phyloP scores from a whole-genome alignment of 2,329 filamentous ascomycete species.

The Fusarium miscanthi region DNA sequence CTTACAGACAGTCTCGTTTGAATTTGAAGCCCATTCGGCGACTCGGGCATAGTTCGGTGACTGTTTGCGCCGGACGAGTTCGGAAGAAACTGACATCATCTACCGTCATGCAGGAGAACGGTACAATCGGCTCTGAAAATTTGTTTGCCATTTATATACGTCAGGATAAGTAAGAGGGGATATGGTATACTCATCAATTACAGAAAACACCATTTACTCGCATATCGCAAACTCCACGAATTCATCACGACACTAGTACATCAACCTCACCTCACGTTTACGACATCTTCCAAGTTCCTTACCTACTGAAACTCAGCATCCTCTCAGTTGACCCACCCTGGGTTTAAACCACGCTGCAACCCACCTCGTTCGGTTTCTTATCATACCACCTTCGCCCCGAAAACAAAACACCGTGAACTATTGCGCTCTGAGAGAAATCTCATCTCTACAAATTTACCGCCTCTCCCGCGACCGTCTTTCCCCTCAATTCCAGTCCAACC shows the following conservation, averaged over 20 bases:
- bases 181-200: background rate
- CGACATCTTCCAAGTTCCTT: background rate
- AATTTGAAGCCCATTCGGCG: conserved; percentile 13
- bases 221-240: background rate
- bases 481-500: conserved; percentile 7
- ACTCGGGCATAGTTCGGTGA: conserved; percentile 49
- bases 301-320: background rate
- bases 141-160: conserved; percentile 8
- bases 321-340: conserved; percentile 32
- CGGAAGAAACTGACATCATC: conserved; percentile 44
- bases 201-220: background rate
- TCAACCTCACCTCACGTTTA: conserved; percentile 4
- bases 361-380: conserved; percentile 28
- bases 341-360: conserved; percentile 36
- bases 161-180: conserved; percentile 2
- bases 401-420: conserved; percentile 14
- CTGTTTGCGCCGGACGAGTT: conserved; percentile 34
- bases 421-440: conserved; percentile 4
- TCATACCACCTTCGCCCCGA: conserved; percentile 36
- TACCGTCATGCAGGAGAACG: conserved; percentile 26
- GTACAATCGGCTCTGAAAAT: conserved; percentile 7
- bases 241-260: background rate
- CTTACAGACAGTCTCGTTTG: background rate
- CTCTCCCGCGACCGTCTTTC: background rate
- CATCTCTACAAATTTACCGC: conserved; percentile 3